These are phyloP conservation scores for Cercophora newfieldiana DNA, from an alignment of 495 filamentous ascomycete genomes.

Conservation along the genomic window DNA sequence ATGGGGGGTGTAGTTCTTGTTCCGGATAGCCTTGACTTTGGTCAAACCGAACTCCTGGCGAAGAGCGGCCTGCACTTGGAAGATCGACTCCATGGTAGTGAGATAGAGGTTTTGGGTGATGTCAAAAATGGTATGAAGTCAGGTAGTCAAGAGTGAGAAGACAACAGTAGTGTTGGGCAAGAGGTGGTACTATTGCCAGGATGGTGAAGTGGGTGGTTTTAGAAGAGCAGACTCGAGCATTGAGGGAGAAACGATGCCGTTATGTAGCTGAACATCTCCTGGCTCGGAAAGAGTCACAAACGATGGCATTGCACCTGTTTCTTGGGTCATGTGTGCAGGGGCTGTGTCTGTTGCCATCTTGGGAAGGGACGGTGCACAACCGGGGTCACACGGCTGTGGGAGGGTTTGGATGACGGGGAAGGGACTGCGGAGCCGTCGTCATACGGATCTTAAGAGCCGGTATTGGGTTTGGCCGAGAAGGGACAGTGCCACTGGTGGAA, in stretches of 20 bases:
- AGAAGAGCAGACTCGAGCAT: background rate
- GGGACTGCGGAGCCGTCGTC: background rate
- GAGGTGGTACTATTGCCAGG: background rate
- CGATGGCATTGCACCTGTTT: background rate
- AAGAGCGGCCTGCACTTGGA: conserved; percentile 35
- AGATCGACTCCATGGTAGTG: conserved; percentile 36
- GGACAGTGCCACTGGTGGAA: too few species aligned
- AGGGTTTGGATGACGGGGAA: background rate
- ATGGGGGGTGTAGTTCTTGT: conserved; percentile 62
- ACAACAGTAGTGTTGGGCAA: background rate
- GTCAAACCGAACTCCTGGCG: conserved; percentile 42
- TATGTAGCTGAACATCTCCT: background rate
- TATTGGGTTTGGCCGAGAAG: too few species aligned
- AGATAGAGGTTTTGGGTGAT: background rate
- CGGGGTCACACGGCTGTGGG: background rate
- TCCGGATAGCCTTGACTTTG: conserved; percentile 53
- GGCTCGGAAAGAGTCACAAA: background rate
- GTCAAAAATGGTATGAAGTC: background rate
- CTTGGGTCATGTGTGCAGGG: background rate
- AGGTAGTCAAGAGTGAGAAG: background rate
- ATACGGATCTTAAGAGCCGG: background rate
- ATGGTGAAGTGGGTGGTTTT: background rate
- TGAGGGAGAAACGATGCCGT: background rate
- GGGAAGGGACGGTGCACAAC: background rate
- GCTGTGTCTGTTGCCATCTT: background rate